Evolutionary conservation across 441 rosid genomes (phyloP), one percentile per base, ranked within the genome.

Genomic region (Gossypium laxum): DNA sequence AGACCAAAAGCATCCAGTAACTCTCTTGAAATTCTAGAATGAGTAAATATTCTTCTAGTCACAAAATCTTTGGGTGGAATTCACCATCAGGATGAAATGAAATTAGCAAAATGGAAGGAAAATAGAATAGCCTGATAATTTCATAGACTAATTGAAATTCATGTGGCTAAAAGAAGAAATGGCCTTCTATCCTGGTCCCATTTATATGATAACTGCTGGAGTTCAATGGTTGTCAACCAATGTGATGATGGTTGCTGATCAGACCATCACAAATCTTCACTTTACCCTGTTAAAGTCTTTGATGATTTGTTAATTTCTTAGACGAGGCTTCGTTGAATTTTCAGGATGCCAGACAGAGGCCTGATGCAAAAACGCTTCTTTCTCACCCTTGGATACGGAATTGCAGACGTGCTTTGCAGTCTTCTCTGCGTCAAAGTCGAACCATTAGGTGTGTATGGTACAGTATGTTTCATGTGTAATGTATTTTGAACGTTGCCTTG

Each of bases 341-440:
- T 62, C 83, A 95, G 99, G 99, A 92, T 85, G 92, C 99, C 65
- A 88, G 98, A 73, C 95, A 91, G 82, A 88, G 99, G 81, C 98
- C 99, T 59, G 98, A 95, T 87, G 99, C 99, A 34, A 92, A 95
- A 85, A 87, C 98, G 30, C 78, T 95, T 72, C 96, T 95, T 74
- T 95, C 97, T 77, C 99, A 95, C 79, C 93, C 97, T 72, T 95
- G 99, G 99, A 95, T 95, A 81, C 93, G 82, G 71, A 92, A 92
- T 74, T 91, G 84, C 77, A 83, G 93, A 79, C 96, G 93, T 75
- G 93, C 89, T 65, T 84, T 91, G 82, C 96, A 88, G 79, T 88
- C 99, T 75, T 82, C 95, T 80, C 80, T 92, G 71, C 96, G 91
- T 47, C 93, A 85, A 70, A 89, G 87, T 82, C 91, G 92, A 76